These are phyloP conservation scores for Aaosphaeria arxii DNA, from an alignment of 2,329 filamentous ascomycete genomes.

Conservation along the genomic window DNA sequence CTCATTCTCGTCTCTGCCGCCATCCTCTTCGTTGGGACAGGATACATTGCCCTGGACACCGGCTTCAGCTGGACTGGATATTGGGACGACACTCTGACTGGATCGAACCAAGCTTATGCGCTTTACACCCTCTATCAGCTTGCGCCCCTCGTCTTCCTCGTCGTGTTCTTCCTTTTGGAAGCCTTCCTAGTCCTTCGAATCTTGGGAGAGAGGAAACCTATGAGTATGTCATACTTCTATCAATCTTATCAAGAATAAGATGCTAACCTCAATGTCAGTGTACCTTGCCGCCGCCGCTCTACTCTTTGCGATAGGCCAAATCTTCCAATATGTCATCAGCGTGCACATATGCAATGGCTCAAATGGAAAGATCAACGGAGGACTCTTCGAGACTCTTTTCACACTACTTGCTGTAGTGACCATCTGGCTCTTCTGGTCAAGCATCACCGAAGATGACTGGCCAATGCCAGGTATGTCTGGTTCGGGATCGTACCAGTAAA, in stretches of 20 bases:
- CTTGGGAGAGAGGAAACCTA: conserved; percentile 84
- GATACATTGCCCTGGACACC: conserved; percentile 94
- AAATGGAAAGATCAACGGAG: conserved; percentile 82
- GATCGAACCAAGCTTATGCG: conserved; percentile 67
- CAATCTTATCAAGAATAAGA: too few relatives aligned
- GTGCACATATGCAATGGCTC: conserved; percentile 84
- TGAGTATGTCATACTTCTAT: conserved; percentile 56
- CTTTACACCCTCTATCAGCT: conserved; percentile 95
- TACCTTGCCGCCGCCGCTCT: conserved; percentile 73
- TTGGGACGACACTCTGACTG: conserved; percentile 57
- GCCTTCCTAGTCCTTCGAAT: conserved; percentile 78
- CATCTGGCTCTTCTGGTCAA: conserved; percentile 97
- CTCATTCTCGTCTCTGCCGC: conserved; percentile 69
- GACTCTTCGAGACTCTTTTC: conserved; percentile 90
- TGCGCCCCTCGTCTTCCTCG: conserved; percentile 82
- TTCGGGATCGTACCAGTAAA: conserved; percentile 39
- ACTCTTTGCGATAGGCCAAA: conserved; percentile 85
- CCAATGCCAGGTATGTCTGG: conserved; percentile 54
- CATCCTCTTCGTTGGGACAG: conserved; percentile 80
- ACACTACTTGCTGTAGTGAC: conserved; percentile 78
- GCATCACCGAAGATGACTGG: conserved; percentile 99
- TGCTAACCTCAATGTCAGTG: conserved; percentile 44
- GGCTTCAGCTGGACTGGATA: conserved; percentile 80
- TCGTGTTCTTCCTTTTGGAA: conserved; percentile 82
- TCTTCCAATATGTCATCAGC: conserved; percentile 96